Evolutionary conservation across 192 early-diverging fungal species (phyloP).

Genomic region (Backusella tarrabulga): DNA sequence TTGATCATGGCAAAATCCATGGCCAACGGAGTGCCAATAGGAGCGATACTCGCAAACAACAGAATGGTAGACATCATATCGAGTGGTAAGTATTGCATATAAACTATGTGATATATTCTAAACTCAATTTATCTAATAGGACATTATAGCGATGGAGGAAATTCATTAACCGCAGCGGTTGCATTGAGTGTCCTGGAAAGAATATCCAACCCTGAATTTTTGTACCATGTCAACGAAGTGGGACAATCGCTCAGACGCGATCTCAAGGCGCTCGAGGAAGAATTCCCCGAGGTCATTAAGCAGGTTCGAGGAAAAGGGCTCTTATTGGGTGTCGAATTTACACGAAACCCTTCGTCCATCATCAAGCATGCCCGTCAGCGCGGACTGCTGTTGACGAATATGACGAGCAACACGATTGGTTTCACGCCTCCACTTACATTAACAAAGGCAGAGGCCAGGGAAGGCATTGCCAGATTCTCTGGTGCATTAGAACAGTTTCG

Average conservation of each 20-base stretch:
- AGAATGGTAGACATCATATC: constrained; percentile 77
- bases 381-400: constrained; percentile 69
- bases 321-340: constrained; percentile 82
- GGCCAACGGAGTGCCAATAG: constrained; percentile 93
- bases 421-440: constrained; percentile 87
- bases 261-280: constrained; percentile 37
- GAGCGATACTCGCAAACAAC: constrained; percentile 74
- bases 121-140: constrained; percentile 83
- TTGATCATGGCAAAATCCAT: constrained; percentile 95
- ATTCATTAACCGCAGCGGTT: constrained; percentile 83
- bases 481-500: not conserved
- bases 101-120: not conserved
- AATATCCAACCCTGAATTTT: constrained; percentile 68
- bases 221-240: constrained; percentile 61
- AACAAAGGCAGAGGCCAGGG: constrained; percentile 70
- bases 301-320: constrained; percentile 83
- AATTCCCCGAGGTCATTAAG: constrained; percentile 51
- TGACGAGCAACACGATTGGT: constrained; percentile 82
- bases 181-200: constrained; percentile 68
- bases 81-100: constrained; percentile 42
- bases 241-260: constrained; percentile 60
- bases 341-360: constrained; percentile 53
- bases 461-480: constrained; percentile 39
- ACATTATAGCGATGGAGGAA: constrained; percentile 83
- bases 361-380: constrained; percentile 71